Conservation (phyloP, 2,329 filamentous ascomycete genomes). For the Mollisiaceae sp. region DNA sequence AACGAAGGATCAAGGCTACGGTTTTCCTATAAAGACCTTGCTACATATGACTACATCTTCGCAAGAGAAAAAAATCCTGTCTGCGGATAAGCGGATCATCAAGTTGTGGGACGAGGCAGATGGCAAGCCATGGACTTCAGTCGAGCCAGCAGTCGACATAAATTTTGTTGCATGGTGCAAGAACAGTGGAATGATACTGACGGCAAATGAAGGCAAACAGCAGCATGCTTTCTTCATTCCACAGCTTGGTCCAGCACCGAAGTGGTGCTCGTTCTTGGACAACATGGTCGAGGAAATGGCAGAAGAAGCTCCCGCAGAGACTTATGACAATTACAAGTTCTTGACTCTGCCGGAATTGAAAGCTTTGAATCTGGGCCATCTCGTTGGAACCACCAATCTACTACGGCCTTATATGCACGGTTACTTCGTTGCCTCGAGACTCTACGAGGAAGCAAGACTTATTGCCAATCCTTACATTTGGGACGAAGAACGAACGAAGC, state of each 20-base stretch:
- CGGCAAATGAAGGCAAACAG: conserved; percentile 94
- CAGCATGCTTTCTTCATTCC: conserved; percentile 96
- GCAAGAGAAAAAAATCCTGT: conserved; percentile 85
- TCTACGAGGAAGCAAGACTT: conserved; percentile 93
- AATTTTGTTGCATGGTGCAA: conserved; percentile 94
- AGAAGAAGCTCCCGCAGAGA: conserved; percentile 76
- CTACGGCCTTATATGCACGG: conserved; percentile 98
- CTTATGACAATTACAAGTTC: conserved; percentile 99
- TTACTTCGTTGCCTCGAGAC: conserved; percentile 92
- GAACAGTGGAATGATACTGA: conserved; percentile 92
- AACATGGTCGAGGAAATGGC: conserved; percentile 99
- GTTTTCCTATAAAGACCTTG: conserved; percentile 87
- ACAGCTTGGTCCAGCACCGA: conserved; percentile 88
- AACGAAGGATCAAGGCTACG: conserved; percentile 95
- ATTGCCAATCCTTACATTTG: conserved; percentile 94
- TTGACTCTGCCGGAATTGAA: conserved; percentile 86
- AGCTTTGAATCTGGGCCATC: conserved; percentile 82
- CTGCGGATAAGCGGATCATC: conserved; percentile 93
- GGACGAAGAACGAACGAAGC: conserved; percentile 90
- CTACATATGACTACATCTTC: conserved; percentile 73
- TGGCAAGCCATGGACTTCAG: conserved; percentile 91
- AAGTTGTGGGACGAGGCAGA: conserved; percentile 90
- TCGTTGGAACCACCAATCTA: conserved; percentile 88
- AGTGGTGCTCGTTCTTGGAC: conserved; percentile 96
- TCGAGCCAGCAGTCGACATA: conserved; percentile 92